phyloP scores from a whole-genome alignment of 441 rosid genomes.

The Jatropha podagrica region DNA sequence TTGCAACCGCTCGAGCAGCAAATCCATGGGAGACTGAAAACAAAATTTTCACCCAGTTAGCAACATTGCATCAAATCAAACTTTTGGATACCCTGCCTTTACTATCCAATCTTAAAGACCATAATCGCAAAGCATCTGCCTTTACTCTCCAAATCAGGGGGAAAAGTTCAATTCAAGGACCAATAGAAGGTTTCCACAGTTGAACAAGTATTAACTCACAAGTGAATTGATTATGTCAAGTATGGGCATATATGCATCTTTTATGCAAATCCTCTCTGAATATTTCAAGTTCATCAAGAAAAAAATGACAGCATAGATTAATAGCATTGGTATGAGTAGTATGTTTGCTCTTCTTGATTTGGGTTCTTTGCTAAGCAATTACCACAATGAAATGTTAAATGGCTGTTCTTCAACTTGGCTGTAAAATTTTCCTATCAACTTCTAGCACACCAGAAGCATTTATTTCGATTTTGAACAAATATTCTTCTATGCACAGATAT shows the following conservation, averaged over 20 bases:
- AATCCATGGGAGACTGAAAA: conserved; percentile 21
- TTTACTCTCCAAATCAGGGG: too few relatives aligned
- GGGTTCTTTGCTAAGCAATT: background rate
- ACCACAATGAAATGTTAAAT: background rate
- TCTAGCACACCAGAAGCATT: background rate
- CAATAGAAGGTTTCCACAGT: background rate
- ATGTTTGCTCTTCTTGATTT: background rate
- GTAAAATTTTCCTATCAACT: background rate
- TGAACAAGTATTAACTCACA: background rate
- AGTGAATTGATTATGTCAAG: background rate
- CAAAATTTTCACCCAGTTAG: conserved; percentile 18
- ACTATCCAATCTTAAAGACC: background rate
- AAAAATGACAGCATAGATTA: background rate
- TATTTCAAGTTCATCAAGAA: background rate
- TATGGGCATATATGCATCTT: background rate
- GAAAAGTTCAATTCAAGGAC: background rate
- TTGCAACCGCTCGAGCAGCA: conserved; percentile 27
- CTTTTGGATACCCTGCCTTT: background rate
- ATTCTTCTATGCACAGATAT: background rate
- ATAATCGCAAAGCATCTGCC: background rate
- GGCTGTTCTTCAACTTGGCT: background rate
- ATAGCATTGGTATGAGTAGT: background rate
- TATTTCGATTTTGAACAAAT: too few relatives aligned
- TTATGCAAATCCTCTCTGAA: background rate
- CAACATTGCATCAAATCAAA: background rate